Base-by-base conservation (phyloP, 225 moss, liverwort and hornwort genomes). In the Takakia lepidozioides region DNA sequence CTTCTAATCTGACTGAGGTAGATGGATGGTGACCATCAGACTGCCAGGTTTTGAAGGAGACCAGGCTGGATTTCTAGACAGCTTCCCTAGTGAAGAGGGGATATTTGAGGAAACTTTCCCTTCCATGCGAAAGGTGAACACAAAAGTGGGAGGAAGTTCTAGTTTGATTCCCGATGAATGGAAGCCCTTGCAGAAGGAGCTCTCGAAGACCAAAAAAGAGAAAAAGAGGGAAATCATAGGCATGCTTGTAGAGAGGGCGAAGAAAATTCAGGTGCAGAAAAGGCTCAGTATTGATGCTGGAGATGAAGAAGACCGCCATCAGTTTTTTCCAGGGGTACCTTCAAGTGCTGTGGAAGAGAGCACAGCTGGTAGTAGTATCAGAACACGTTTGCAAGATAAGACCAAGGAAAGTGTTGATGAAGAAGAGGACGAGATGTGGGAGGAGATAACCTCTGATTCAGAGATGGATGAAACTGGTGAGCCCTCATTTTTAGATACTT, bases 151-250 rank as follows among this genome's bases (percentile, higher is more conserved):
- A 6, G 23, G 23, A 15, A 3, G 32, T 1, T 34, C 32, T 13
- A 74, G 70, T 19, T 63, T 93, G 56, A 46, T 93, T 10, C 93
- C 93, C 25, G 70, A 86, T 26, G 80, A 88, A 53, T 93, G 93
- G 93, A 77, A 48, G 47, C 48, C 67, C 6, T 43, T 85, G 39
- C 85, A 88, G 59, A 52, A 78, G 53, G 80, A 93, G 45, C 53
- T 76, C 37, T 23, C 47, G 4, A 83, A 72, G 67, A 69, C 73
- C 22, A 93, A 93, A 63, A 81, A 70, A 59, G 79, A 93, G 65
- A 72, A 56, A 62, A 88, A 79, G 49, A 58, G 70, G 29, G 93
- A 93, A 62, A 53, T 54, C 25, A 56, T 83, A 2, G 81, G 72
- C 29, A 71, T 71, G 49, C 77, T 73, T 40, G 57, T 73, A 0